phyloP scores from a whole-genome alignment of 2,329 filamentous ascomycete species.

The Arthrobotrys iridis region DNA sequence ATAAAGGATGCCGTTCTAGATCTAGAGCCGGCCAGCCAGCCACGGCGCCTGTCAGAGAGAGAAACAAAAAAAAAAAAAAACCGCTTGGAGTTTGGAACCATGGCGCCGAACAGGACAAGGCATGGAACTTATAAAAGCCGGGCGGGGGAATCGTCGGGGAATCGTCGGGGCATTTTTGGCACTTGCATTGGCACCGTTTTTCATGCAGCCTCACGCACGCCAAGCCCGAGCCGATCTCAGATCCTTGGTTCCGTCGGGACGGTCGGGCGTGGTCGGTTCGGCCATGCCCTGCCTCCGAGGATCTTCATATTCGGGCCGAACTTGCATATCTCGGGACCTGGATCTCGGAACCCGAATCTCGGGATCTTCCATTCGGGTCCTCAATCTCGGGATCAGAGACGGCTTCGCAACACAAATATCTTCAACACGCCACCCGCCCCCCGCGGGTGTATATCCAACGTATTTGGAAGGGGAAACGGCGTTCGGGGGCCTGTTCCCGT shows the following conservation, averaged over 20 bases:
- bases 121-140: conserved; percentile 11
- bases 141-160: conserved; percentile 30
- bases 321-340: background rate
- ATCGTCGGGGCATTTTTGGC: conserved; percentile 23
- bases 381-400: background rate
- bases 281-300: background rate
- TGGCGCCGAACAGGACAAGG: conserved; percentile 5
- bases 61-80: too few species aligned
- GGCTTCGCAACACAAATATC: background rate
- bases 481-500: too few species aligned
- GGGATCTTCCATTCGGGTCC: background rate
- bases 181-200: background rate
- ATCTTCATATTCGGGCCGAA: conserved; percentile 4
- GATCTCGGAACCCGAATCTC: background rate
- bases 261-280: conserved; percentile 8
- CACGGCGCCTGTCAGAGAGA: too few species aligned
- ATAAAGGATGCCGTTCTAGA: too few species aligned
- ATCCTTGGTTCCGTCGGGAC: conserved; percentile 1
- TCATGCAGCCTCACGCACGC: conserved; percentile 1
- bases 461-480: too few species aligned
- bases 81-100: background rate
- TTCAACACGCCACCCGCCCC: background rate
- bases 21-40: too few species aligned
- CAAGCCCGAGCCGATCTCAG: conserved; percentile 15
- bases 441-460: too few species aligned